Percentiles rank a stretch among this genome's conserved stretches.
phyloP scores from a whole-genome alignment of 805 yeast genomes.

The Yarrowia sp. region DNA sequence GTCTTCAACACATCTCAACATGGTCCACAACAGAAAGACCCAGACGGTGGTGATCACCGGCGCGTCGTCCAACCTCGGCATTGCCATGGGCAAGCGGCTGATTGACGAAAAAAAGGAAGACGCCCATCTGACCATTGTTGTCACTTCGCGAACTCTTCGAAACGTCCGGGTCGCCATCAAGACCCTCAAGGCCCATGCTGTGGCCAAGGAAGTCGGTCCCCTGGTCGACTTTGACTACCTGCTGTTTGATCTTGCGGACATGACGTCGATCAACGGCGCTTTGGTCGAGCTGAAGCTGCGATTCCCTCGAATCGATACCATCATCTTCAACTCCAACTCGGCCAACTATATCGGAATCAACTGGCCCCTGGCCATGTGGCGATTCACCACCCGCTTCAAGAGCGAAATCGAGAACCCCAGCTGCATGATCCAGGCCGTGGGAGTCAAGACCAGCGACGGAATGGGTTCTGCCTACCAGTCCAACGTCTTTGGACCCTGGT shows the following conservation, averaged over 20 bases:
- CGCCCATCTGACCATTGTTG: constrained; percentile 73
- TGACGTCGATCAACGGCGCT: constrained; percentile 83
- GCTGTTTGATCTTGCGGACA: constrained; percentile 85
- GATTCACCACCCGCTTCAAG: constrained; percentile 69
- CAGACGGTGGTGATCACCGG: constrained; percentile 36
- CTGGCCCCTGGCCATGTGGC: constrained; percentile 78
- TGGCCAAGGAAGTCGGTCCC: constrained; percentile 56
- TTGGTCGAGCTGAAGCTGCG: constrained; percentile 70
- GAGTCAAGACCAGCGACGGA: constrained; percentile 76
- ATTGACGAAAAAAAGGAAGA: constrained; percentile 64
- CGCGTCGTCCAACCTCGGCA: constrained; percentile 62
- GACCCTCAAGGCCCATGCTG: constrained; percentile 52
- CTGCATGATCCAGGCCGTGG: constrained; percentile 81
- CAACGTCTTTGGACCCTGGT: constrained; percentile 96
- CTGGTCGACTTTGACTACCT: constrained; percentile 84
- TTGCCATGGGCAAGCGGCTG: constrained; percentile 82
- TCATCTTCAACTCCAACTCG: constrained; percentile 89
- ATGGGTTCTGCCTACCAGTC: constrained; percentile 92
- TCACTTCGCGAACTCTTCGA: constrained; percentile 88
- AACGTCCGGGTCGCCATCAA: constrained; percentile 78
- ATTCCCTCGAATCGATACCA: constrained; percentile 73
- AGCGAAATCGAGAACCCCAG: constrained; percentile 88
- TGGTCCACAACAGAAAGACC: constrained; percentile 27
- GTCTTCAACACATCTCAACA: background rate
- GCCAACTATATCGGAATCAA: constrained; percentile 87